These are phyloP conservation scores for Penicillium goetzii DNA, from an alignment of 495 filamentous ascomycete genomes.

Conservation along the genomic window DNA sequence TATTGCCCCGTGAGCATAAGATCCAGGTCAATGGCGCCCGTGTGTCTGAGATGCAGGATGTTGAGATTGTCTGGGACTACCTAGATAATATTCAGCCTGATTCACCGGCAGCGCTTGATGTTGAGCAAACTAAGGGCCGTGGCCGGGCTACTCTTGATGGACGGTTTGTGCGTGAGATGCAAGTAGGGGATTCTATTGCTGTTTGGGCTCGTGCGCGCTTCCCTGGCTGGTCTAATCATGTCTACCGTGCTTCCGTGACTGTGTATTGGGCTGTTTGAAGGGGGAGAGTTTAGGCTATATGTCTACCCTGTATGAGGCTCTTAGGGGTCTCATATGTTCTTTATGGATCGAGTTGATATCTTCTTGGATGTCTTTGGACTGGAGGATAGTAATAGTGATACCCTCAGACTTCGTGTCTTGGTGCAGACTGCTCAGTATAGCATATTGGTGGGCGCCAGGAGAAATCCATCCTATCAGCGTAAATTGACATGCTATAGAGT, in stretches of 20 bases:
- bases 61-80: constrained; percentile 61
- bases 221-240: constrained; percentile 61
- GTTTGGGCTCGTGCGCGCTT: constrained; percentile 69
- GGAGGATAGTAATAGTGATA: constrained; percentile 1
- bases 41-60: constrained; percentile 32
- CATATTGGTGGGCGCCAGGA: neutral
- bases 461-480: too few species aligned
- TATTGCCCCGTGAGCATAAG: constrained; percentile 45
- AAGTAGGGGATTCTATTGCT: constrained; percentile 66
- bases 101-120: constrained; percentile 44
- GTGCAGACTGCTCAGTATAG: neutral
- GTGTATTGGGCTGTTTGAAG: constrained; percentile 67
- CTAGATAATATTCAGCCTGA: constrained; percentile 52
- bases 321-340: neutral
- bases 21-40: constrained; percentile 60
- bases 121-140: constrained; percentile 47
- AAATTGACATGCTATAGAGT: too few species aligned
- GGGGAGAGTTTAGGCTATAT: neutral
- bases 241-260: constrained; percentile 59
- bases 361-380: neutral
- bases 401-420: neutral
- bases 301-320: neutral
- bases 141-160: constrained; percentile 60
- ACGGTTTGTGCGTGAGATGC: constrained; percentile 57
- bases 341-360: neutral